phyloP scores from a whole-genome alignment of 345 rosid species.

The Gossypium stocksii region DNA sequence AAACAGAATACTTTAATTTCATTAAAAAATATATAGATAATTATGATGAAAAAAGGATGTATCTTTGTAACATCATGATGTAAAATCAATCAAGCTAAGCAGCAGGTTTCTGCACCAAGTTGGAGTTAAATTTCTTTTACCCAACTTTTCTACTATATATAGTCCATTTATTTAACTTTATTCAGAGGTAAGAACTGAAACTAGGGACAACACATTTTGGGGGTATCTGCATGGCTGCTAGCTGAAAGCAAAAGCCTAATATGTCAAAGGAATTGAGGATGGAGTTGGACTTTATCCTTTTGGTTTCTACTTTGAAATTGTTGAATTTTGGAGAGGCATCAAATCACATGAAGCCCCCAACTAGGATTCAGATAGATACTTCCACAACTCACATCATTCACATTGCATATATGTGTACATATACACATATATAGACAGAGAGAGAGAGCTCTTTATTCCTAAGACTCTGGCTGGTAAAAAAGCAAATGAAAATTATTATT shows the following conservation, averaged over 20 bases:
- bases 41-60: too few relatives aligned
- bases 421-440: too few relatives aligned
- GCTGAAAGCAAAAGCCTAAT: constrained; percentile 8
- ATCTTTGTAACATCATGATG: not conserved
- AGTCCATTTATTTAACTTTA: not conserved
- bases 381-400: constrained; percentile 2
- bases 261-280: not conserved
- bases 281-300: constrained; percentile 1
- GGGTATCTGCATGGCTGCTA: constrained; percentile 4
- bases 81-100: constrained; percentile 1
- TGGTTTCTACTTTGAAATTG: constrained; percentile 2
- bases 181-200: constrained; percentile 3
- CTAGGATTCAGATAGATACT: constrained; percentile 6
- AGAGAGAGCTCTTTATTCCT: not conserved
- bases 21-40: too few relatives aligned
- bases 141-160: not conserved
- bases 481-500: not conserved
- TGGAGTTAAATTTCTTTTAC: not conserved
- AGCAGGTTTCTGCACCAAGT: not conserved
- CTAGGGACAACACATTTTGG: constrained; percentile 3
- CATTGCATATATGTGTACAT: not conserved
- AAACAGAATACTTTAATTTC: too few relatives aligned
- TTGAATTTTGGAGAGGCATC: not conserved
- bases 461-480: not conserved
- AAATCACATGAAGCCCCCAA: not conserved